These are phyloP conservation scores for Eucalyptus victrix DNA, from an alignment of 345 rosid species.

Conservation along the genomic window DNA sequence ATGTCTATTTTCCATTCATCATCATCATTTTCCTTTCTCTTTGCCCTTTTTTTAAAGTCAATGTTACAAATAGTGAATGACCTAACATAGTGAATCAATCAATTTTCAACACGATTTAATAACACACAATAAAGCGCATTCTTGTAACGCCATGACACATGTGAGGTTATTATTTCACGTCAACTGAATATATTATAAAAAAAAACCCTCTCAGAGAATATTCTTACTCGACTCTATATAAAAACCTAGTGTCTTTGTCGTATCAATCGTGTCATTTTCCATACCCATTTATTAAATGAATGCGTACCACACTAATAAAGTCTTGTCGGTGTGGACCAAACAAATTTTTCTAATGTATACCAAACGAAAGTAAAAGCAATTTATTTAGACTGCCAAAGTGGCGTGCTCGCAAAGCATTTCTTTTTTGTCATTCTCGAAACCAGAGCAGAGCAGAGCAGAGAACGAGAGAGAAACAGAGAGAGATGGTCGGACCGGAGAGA, in stretches of 20 bases:
- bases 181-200: background rate
- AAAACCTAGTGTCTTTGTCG: background rate
- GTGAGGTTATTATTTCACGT: background rate
- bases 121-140: background rate
- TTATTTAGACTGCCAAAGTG: background rate
- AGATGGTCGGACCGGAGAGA: slow-evolving; percentile 75
- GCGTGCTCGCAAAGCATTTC: background rate
- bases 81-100: too few species aligned
- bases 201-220: background rate
- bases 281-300: background rate
- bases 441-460: background rate
- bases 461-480: background rate
- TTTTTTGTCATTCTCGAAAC: background rate
- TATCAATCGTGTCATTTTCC: background rate
- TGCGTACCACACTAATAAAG: background rate
- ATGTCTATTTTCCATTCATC: background rate
- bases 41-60: fast-evolving
- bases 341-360: background rate
- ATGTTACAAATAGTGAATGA: background rate
- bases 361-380: background rate
- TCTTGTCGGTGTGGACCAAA: background rate
- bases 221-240: background rate
- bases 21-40: background rate
- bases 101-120: background rate
- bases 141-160: fast-evolving